phyloP scores from a whole-genome alignment of 2,329 filamentous ascomycete genomes.

The Plenodomus biglobosus region DNA sequence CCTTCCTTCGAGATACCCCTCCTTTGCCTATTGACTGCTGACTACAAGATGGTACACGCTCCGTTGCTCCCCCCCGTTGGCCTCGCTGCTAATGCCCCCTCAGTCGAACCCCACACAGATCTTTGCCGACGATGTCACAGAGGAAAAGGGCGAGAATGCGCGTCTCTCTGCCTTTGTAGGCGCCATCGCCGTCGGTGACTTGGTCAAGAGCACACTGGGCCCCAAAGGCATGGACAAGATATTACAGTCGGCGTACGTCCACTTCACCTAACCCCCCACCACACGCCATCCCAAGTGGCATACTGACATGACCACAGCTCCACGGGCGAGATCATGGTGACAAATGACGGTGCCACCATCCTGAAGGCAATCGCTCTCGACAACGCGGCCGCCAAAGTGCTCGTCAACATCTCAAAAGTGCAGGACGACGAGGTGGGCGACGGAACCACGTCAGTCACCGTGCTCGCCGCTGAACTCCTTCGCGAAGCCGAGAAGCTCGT shows the following conservation, averaged over 20 bases:
- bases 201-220: constrained; percentile 95
- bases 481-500: constrained; percentile 97
- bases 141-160: constrained; percentile 99
- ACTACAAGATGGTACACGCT: constrained; percentile 32
- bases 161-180: constrained; percentile 97
- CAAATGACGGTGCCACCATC: constrained; percentile 97
- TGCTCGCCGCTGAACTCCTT: constrained; percentile 90
- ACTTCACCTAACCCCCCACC: constrained; percentile 1
- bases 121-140: constrained; percentile 93
- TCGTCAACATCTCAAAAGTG: constrained; percentile 99
- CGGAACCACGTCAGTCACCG: constrained; percentile 96
- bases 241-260: constrained; percentile 82
- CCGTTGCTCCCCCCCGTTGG: constrained; percentile 2
- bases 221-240: constrained; percentile 99
- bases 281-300: background rate
- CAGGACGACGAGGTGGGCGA: constrained; percentile 99
- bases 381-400: constrained; percentile 95
- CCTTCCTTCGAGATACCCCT: constrained; percentile 37
- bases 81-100: constrained; percentile 12
- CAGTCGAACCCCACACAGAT: constrained; percentile 85
- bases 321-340: constrained; percentile 96
- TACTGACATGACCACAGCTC: constrained; percentile 60
- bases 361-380: constrained; percentile 98
- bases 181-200: constrained; percentile 93
- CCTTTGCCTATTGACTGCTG: constrained; percentile 24